These are phyloP conservation scores for Elsinoe australis DNA, from an alignment of 2,329 filamentous ascomycete species.

Conservation along the genomic window DNA sequence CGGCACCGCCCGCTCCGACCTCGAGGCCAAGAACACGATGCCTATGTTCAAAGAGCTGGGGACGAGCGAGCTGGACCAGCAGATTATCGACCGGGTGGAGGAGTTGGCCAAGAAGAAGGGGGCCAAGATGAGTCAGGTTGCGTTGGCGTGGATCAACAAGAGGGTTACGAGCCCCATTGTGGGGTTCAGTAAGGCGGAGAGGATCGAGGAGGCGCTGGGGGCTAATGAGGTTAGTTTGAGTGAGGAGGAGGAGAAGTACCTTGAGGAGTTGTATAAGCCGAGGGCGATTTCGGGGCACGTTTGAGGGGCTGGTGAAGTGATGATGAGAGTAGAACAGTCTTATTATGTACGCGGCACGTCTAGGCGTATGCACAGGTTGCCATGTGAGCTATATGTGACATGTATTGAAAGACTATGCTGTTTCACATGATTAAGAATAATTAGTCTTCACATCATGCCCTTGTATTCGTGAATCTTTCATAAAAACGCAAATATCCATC, in stretches of 20 bases:
- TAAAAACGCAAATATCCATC: slow-evolving; percentile 5
- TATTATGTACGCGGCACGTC: no score
- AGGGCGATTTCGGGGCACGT: slow-evolving; percentile 26
- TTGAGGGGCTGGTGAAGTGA: neutral
- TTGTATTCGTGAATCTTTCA: no score
- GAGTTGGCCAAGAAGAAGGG: slow-evolving; percentile 52
- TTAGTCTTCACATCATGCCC: no score
- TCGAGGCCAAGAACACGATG: slow-evolving; percentile 29
- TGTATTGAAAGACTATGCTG: no score
- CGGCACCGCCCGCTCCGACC: slow-evolving; percentile 33
- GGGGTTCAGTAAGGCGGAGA: slow-evolving; percentile 42
- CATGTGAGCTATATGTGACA: no score
- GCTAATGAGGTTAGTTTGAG: slow-evolving; percentile 39
- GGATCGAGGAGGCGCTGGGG: slow-evolving; percentile 45
- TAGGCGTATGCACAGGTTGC: no score
- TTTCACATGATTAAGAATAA: no score
- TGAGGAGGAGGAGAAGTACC: slow-evolving; percentile 43
- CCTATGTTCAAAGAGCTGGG: slow-evolving; percentile 18
- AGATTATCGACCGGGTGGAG: slow-evolving; percentile 49
- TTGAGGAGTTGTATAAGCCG: slow-evolving; percentile 43
- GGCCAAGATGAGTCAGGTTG: slow-evolving; percentile 56
- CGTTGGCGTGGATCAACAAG: slow-evolving; percentile 49
- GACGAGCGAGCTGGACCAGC: slow-evolving; percentile 40
- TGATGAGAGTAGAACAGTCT: neutral
- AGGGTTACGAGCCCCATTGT: slow-evolving; percentile 42